Evolutionary conservation across 2,329 filamentous ascomycete species (phyloP), one percentile per base, ranked within the genome.

Genomic region (Alternaria sp.): DNA sequence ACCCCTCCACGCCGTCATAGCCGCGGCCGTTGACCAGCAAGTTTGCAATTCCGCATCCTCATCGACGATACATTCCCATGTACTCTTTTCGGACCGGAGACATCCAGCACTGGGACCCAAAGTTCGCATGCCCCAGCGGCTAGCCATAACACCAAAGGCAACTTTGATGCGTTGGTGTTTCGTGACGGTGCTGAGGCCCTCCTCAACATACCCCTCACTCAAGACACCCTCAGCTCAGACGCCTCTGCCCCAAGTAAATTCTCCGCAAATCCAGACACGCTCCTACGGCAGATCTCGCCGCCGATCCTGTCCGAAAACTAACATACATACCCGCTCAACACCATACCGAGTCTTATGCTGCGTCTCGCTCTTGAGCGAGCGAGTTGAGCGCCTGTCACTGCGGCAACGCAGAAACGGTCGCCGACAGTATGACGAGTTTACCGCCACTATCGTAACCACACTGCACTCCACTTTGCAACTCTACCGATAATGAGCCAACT

Each of bases 181-280:
- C 49, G 49, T 58, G 56, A 30, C 32, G 40, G n/a, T 57, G 32
- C 19, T 46, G 52, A 49, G 58, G 44, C 43, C 40, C 23, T 40
- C 40, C 19, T 28, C 50, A 43, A 40, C 60, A 64, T 62, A 63
- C 69, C 69, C 70, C 69, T 70, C 69, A 59, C 30, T 40, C 69
- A 66, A 59, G 62, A 66, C 69, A 67, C 65, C 68, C 65, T 67
- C 65, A 67, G 57, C 50, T 43, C 36, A 30, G 57, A 30, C 46
- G 51, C 55, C 28, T 36, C 44, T 49, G 28, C 51, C 51, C 58
- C 63, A 47, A 49, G 55, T 49, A 59, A 66, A 70, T 66, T 71
- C 69, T 73, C 70, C 69, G 70, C 66, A 62, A 63, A 59, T 73
- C 70, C 62, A 73, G 70, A 70, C 70, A 61, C 65, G 57, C 67